Evolutionary conservation across 2,329 filamentous ascomycete genomes (phyloP).

Genomic region (Penicillium corylophilum): DNA sequence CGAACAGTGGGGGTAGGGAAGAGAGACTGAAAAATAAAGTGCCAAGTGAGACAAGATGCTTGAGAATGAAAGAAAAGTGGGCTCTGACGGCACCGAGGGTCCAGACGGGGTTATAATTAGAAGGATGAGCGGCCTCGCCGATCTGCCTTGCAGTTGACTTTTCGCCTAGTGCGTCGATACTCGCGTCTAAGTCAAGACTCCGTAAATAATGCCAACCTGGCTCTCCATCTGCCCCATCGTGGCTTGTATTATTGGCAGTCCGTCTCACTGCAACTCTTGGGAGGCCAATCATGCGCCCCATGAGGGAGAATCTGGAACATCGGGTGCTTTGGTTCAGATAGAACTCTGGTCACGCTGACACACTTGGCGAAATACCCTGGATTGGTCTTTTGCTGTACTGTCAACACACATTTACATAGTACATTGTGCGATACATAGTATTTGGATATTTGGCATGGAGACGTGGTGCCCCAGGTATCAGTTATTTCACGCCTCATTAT

Average conservation of each 20-base stretch:
- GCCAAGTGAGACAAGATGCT: constrained; percentile 19
- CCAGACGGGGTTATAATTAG: constrained; percentile 21
- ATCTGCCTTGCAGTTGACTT: neutral
- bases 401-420: neutral
- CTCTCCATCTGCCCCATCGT: constrained; percentile 6
- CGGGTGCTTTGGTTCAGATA: neutral
- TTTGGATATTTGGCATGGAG: neutral
- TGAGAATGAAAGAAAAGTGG: constrained; percentile 21
- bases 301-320: constrained; percentile 16
- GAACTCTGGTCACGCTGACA: constrained; percentile 7
- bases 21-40: constrained; percentile 6
- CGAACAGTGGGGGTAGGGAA: neutral
- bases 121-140: constrained; percentile 10
- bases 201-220: too few species aligned
- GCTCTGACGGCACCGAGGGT: constrained; percentile 2
- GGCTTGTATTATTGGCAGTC: constrained; percentile 15
- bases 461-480: neutral
- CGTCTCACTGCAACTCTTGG: neutral
- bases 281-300: constrained; percentile 8
- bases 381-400: neutral
- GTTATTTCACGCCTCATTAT: neutral
- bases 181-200: too few species aligned
- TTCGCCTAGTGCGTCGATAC: constrained; percentile 3
- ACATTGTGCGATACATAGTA: neutral
- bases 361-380: too few species aligned